These are phyloP conservation scores for Microbotryum lychnidis-dioicae DNA, from an alignment of 1,284 basidiomycete genomes.

Conservation along the genomic window DNA sequence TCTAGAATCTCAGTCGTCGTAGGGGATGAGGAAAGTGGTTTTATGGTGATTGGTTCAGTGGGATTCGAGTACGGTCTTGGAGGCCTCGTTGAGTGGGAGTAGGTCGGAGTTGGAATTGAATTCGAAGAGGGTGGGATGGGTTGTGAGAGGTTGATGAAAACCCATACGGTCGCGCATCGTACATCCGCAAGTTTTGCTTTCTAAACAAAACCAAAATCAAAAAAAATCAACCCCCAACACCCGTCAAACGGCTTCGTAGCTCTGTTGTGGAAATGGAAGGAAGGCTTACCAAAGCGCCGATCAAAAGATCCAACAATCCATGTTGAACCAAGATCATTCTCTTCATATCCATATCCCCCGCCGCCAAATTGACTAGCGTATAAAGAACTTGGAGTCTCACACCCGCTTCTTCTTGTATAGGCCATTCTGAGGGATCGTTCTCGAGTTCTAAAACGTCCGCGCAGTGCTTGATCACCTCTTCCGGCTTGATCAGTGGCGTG, in stretches of 20 bases:
- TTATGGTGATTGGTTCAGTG: background rate
- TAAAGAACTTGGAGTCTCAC: conserved; percentile 21
- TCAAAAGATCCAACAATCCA: conserved; percentile 13
- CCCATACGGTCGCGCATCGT: conserved; percentile 31
- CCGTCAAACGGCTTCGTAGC: too few relatives aligned
- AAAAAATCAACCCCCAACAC: too few relatives aligned
- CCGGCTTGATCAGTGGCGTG: background rate
- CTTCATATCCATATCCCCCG: conserved; percentile 18
- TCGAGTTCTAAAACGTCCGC: background rate
- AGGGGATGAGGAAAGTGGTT: conserved; percentile 5
- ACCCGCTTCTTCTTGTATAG: background rate
- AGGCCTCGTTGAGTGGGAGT: too few relatives aligned
- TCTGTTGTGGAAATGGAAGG: too few relatives aligned
- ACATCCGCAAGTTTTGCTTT: conserved; percentile 9
- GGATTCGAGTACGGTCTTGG: too few relatives aligned
- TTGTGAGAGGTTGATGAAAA: conserved; percentile 30
- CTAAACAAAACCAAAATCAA: background rate
- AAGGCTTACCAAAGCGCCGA: conserved; percentile 26
- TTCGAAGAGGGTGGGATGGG: conserved; percentile 1
- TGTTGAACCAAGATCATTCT: conserved; percentile 27
- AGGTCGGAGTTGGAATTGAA: background rate
- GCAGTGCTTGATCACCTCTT: conserved; percentile 13
- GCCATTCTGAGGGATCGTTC: too few relatives aligned
- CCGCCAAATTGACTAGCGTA: conserved; percentile 32
- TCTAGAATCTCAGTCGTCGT: conserved; percentile 8